These are phyloP conservation scores for Pleurotus eryngii DNA, from an alignment of 768 basidiomycete species.

Conservation along the genomic window DNA sequence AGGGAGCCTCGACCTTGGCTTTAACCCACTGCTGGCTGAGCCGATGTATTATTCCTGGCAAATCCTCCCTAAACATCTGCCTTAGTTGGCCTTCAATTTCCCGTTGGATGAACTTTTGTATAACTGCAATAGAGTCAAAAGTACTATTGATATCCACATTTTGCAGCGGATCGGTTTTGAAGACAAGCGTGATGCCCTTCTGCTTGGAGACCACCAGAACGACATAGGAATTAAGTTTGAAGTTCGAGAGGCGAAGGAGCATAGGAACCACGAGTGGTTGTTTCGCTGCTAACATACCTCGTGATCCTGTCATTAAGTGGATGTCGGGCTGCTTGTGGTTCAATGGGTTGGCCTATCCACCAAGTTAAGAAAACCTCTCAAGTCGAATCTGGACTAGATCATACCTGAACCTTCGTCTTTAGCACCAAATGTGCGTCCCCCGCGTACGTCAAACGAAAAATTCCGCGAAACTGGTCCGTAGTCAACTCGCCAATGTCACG, in stretches of 20 bases:
- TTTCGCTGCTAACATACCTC: slow-evolving; percentile 90
- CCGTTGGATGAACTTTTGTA: slow-evolving; percentile 94
- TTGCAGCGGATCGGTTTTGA: slow-evolving; percentile 98
- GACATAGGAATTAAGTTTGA: slow-evolving; percentile 92
- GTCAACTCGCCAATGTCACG: slow-evolving; percentile 97
- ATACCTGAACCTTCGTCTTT: slow-evolving; percentile 90
- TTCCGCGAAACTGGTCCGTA: slow-evolving; percentile 92
- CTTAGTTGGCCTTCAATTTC: slow-evolving; percentile 97
- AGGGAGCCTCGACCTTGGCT: slow-evolving; percentile 91
- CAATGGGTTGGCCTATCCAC: slow-evolving; percentile 81
- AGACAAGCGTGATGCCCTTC: slow-evolving; percentile 97
- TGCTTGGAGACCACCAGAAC: slow-evolving; percentile 97
- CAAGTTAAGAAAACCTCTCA: neutral
- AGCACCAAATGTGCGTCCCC: slow-evolving; percentile 90
- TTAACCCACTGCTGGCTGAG: slow-evolving; percentile 96
- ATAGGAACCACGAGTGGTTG: slow-evolving; percentile 97
- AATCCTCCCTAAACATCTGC: slow-evolving; percentile 97
- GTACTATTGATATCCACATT: slow-evolving; percentile 97
- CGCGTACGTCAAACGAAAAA: slow-evolving; percentile 91
- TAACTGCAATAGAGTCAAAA: slow-evolving; percentile 96
- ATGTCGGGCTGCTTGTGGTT: slow-evolving; percentile 92
- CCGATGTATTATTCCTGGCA: slow-evolving; percentile 95
- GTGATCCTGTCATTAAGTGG: slow-evolving; percentile 76
- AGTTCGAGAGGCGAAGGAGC: slow-evolving; percentile 94
- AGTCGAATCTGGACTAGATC: slow-evolving; percentile 12